Evolutionary conservation across 257 asterid species (phyloP).

Genomic region (Scutellaria minor): DNA sequence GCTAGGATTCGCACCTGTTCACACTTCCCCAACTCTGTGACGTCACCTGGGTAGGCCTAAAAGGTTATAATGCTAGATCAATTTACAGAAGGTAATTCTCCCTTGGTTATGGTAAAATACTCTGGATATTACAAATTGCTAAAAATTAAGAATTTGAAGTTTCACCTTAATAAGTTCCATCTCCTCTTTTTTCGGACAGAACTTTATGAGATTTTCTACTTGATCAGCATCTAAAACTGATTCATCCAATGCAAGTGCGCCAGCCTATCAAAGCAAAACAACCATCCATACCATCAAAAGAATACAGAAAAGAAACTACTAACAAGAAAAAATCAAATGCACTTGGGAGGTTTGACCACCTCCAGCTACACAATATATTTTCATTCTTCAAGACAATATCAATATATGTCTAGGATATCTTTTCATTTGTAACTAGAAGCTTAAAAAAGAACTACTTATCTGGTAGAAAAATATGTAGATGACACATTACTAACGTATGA

Average conservation of each 20-base stretch:
- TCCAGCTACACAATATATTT: background rate
- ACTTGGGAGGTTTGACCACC: constrained; percentile 2
- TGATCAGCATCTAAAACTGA: constrained; percentile 92
- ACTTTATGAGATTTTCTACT: constrained; percentile 95
- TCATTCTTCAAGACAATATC: background rate
- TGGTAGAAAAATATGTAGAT: constrained; percentile 7
- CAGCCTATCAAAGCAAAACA: constrained; percentile 57
- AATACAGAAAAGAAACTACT: constrained; percentile 29
- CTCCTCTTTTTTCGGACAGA: constrained; percentile 96
- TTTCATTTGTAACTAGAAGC: background rate
- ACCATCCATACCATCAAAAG: constrained; percentile 29
- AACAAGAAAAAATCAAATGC: constrained; percentile 18
- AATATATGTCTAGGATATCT: background rate
- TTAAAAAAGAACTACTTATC: background rate
- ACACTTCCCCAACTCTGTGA: constrained; percentile 85
- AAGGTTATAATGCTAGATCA: constrained; percentile 37
- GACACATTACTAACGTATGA: too few species aligned
- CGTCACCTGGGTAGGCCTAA: constrained; percentile 83
- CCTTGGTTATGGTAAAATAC: constrained; percentile 18
- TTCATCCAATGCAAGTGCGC: constrained; percentile 93
- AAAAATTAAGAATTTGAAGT: constrained; percentile 20
- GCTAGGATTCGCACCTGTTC: constrained; percentile 71
- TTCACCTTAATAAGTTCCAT: constrained; percentile 95
- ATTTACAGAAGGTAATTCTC: constrained; percentile 19
- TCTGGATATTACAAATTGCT: constrained; percentile 18